A percentile compares a stretch with the other conserved stretches of the same genome.
These are phyloP conservation scores for Plicaturopsis crispa DNA, from an alignment of 768 basidiomycete species.

Conservation along the genomic window DNA sequence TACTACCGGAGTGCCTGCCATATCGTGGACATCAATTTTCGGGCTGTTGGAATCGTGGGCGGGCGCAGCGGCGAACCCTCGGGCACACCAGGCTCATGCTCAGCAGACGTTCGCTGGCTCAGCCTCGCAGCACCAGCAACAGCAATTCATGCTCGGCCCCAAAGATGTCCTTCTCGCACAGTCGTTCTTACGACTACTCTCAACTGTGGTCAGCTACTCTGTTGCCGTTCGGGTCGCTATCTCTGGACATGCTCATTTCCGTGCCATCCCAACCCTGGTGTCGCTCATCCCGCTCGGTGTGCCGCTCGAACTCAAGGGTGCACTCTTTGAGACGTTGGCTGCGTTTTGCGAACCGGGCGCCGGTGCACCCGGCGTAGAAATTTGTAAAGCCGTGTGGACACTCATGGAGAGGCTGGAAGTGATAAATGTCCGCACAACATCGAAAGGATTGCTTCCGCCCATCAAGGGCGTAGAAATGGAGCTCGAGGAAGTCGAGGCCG, in stretches of 20 bases:
- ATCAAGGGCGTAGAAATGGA: constrained; percentile 81
- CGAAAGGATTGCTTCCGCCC: constrained; percentile 36
- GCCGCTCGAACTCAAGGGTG: constrained; percentile 88
- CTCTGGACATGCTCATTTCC: constrained; percentile 68
- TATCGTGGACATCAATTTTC: constrained; percentile 79
- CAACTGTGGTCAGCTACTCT: constrained; percentile 68
- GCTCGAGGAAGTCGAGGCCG: constrained; percentile 80
- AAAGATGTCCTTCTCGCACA: constrained; percentile 76
- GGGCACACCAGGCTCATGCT: constrained; percentile 32
- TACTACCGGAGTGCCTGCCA: constrained; percentile 39
- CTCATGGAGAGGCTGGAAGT: constrained; percentile 82
- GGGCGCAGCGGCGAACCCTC: constrained; percentile 30
- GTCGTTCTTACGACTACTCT: constrained; percentile 73
- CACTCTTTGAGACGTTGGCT: constrained; percentile 71
- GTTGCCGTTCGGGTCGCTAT: constrained; percentile 74
- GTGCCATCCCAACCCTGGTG: constrained; percentile 74
- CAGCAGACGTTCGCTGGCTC: constrained; percentile 16
- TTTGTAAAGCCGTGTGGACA: constrained; percentile 78
- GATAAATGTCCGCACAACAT: constrained; percentile 57
- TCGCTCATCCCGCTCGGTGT: constrained; percentile 71
- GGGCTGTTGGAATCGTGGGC: constrained; percentile 71
- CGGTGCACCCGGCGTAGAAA: constrained; percentile 63
- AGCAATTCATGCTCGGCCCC: constrained; percentile 43
- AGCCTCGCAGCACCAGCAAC: constrained; percentile 19
- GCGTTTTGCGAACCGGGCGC: constrained; percentile 83